Conservation (phyloP, 352 stramenopile genomes). For the Phytopythium oedochilum region DNA sequence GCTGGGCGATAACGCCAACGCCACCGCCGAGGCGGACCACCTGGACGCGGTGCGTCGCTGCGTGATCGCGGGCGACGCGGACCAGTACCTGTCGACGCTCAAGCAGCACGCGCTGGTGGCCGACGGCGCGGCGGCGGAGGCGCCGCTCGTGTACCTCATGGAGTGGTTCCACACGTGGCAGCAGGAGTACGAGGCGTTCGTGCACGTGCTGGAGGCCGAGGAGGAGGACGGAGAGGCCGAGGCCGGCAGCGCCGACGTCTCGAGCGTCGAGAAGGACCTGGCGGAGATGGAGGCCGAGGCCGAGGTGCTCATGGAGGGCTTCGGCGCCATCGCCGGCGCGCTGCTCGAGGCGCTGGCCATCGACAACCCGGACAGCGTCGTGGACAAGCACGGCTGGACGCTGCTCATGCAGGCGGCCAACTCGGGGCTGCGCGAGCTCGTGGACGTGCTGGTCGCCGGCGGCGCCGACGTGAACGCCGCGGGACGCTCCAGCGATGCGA, state of each 20-base stretch:
- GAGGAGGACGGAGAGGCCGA: constrained; percentile 24
- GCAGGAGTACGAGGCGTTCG: constrained; percentile 81
- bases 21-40: constrained; percentile 26
- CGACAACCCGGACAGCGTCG: constrained; percentile 33
- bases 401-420: constrained; percentile 85
- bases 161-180: constrained; percentile 86
- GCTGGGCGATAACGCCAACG: constrained; percentile 28
- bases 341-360: constrained; percentile 43
- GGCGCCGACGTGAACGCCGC: constrained; percentile 59
- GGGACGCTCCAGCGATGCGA: constrained; percentile 36
- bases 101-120: constrained; percentile 17
- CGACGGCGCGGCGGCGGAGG: constrained; percentile 18
- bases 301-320: constrained; percentile 58
- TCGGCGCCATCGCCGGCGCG: constrained; percentile 42
- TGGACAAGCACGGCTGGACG: constrained; percentile 79
- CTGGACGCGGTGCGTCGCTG: constrained; percentile 56
- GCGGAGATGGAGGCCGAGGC: constrained; percentile 72
- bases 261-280: constrained; percentile 51
- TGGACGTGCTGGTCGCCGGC: constrained; percentile 43
- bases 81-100: constrained; percentile 34
- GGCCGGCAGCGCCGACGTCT: neutral
- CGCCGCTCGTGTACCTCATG: constrained; percentile 71
- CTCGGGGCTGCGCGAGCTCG: constrained; percentile 52
- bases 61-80: constrained; percentile 45
- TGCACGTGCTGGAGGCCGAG: constrained; percentile 63